Conservation (phyloP, 2,329 filamentous ascomycete genomes). For the Neofusicoccum laricinum region DNA sequence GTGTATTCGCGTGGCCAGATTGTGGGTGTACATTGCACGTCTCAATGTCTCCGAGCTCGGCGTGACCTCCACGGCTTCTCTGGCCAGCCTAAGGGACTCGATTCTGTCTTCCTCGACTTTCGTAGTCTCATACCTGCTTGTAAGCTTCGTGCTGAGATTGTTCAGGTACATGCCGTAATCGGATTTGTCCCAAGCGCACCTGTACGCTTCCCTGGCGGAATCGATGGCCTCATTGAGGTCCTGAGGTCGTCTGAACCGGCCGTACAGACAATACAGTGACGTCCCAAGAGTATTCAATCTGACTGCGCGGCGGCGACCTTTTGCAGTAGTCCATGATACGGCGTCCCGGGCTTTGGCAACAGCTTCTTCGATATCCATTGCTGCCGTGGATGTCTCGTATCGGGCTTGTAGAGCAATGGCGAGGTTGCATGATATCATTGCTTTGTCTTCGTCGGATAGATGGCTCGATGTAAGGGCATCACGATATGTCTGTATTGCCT, state of each 20-base stretch:
- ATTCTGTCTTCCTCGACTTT: not conserved
- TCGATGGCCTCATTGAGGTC: constrained; percentile 16
- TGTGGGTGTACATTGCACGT: not conserved
- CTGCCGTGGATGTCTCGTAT: not conserved
- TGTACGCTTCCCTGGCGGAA: constrained; percentile 2
- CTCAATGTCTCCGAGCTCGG: not conserved
- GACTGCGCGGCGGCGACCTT: not conserved
- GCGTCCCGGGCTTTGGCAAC: not conserved
- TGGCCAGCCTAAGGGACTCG: not conserved
- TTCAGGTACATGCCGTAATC: not conserved
- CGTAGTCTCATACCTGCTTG: not conserved
- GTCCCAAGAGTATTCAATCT: not conserved
- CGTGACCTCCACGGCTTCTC: not conserved
- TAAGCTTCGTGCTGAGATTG: not conserved
- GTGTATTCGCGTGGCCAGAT: not conserved
- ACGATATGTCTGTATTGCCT: not conserved
- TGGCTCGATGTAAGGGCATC: not conserved
- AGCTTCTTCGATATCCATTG: not conserved
- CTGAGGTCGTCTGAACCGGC: not conserved
- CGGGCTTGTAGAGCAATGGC: not conserved
- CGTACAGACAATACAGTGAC: not conserved
- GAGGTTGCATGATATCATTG: not conserved
- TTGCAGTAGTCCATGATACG: not conserved
- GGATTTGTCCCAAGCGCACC: not conserved
- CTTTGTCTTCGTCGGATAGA: not conserved